These are phyloP conservation scores for Glycine latifolia DNA, from an alignment of 306 rosid species.

Conservation along the genomic window DNA sequence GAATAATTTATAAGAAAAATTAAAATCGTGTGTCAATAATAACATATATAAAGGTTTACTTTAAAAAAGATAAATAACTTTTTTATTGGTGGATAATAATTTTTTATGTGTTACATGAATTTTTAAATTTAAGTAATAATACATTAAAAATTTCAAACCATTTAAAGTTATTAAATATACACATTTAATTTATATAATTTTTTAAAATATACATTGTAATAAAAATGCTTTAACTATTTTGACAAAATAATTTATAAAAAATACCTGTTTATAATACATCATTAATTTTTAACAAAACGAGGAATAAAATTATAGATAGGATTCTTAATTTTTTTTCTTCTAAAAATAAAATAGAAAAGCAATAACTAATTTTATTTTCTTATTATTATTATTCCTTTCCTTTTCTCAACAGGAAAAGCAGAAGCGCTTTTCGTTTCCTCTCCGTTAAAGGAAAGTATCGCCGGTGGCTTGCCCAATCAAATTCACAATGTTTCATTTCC, in stretches of 20 bases:
- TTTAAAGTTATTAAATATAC: background rate
- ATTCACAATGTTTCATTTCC: background rate
- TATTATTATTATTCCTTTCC: background rate
- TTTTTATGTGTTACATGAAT: background rate
- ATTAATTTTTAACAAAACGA: background rate
- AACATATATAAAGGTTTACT: background rate
- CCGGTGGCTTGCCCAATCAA: slow-evolving; percentile 22
- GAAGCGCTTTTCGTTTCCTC: slow-evolving; percentile 30
- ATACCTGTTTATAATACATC: no score
- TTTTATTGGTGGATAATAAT: background rate
- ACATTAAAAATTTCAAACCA: background rate
- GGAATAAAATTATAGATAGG: background rate
- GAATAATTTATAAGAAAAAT: background rate
- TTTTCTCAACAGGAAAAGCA: background rate
- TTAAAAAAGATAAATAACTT: background rate
- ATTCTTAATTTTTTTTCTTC: background rate
- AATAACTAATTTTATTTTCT: background rate
- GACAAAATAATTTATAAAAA: background rate
- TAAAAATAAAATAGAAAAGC: background rate
- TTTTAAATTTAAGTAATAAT: background rate
- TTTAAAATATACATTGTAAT: background rate
- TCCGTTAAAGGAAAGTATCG: slow-evolving; percentile 51
- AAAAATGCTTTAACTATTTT: background rate
- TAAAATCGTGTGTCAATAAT: background rate
- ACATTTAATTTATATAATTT: background rate